Base-by-base conservation (phyloP, 2,329 filamentous ascomycete genomes). In the Aspergillus sergii region DNA sequence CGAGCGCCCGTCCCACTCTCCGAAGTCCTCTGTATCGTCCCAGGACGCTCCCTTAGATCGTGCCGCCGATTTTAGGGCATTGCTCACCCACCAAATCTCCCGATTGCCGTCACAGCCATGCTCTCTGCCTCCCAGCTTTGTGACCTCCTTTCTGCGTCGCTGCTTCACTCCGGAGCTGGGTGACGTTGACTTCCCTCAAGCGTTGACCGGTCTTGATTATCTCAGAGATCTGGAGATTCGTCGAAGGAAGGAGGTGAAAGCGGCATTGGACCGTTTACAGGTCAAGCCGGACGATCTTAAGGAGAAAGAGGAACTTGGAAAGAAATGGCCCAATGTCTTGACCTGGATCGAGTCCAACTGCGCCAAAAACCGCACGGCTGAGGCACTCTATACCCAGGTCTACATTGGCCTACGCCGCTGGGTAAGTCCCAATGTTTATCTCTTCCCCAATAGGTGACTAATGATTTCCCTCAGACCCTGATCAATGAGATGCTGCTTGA, bases 151-250 rank as follows among this genome's bases (percentile, higher is more conserved):
- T 72, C 80, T 89, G 56, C 82, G 83, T 66, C 82, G 84, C 55
- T 85, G 83, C 72, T 90, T 90, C 73, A 81, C 85, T 26, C 71
- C 81, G 2, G 80, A 86, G 51, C 73, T 90, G 11, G 79, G 82
- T 39, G 76, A 83, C 46, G 87, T 90, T 63, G 88, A 90, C 75
- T 90, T 90, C 66, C 84, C 86, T 23, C 87, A 90, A 72, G 86
- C 88, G 21, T 76, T 90, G 66, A 88, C 87, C 3, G 87, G 86
- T 9, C 79, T 90, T 59, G 88, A 90, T 75, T 90, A 90, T 72
- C 81, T 90, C 58, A 86, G 85, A 66, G 87, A 89, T 64, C 78
- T 90, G 10, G 87, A 90, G 71, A 83, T 78, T 53, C 81, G 88
- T 64, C 82, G 88, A 68, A 82, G 84, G 64, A 84, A 85, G 60